Evolutionary conservation across 768 basidiomycete species (phyloP).

Genomic region (Candolleomyces aberdarensis): DNA sequence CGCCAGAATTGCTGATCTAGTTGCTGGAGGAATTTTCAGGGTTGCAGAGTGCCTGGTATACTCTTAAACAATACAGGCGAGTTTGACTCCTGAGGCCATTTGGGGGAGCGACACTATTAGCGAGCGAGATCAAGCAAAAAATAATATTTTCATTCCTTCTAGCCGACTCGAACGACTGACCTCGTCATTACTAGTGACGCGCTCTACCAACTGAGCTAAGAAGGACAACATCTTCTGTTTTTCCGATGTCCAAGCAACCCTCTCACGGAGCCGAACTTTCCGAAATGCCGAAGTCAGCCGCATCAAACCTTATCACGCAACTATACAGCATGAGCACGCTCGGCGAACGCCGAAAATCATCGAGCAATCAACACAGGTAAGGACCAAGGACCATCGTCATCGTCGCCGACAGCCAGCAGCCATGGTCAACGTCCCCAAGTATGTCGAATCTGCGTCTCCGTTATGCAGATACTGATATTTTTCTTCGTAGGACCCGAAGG

Average conservation of each 20-base stretch:
- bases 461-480: constrained; percentile 3
- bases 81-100: too few relatives aligned
- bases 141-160: constrained; percentile 24
- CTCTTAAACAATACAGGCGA: too few relatives aligned
- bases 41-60: too few relatives aligned
- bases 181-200: constrained; percentile 50
- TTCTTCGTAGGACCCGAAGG: constrained; percentile 70
- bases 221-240: constrained; percentile 24
- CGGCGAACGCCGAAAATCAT: constrained; percentile 33
- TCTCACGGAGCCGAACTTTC: background rate
- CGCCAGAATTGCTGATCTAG: too few relatives aligned
- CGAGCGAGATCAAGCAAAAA: background rate
- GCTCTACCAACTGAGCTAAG: constrained; percentile 59
- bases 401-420: constrained; percentile 41
- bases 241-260: too few relatives aligned
- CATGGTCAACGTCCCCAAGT: constrained; percentile 97
- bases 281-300: background rate
- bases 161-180: constrained; percentile 36
- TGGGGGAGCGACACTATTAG: too few relatives aligned
- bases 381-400: constrained; percentile 33
- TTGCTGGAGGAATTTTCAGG: too few relatives aligned
- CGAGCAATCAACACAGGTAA: constrained; percentile 28
- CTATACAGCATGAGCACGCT: constrained; percentile 30
- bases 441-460: constrained; percentile 10
- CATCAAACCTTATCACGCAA: constrained; percentile 29